These are phyloP conservation scores for Solanum sitiens DNA, from an alignment of 257 asterid genomes.

Conservation along the genomic window DNA sequence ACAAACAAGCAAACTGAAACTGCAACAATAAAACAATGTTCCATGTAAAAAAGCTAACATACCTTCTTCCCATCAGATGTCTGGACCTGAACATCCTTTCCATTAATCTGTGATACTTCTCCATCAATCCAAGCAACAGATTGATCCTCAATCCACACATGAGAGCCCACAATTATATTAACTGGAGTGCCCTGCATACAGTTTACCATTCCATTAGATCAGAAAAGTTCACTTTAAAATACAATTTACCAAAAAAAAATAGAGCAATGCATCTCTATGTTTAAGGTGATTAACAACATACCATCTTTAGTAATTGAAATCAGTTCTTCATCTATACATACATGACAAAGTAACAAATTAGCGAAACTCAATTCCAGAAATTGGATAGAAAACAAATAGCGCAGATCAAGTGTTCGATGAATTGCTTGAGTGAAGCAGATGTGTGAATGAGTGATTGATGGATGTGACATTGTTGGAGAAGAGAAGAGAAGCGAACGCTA, in stretches of 20 bases:
- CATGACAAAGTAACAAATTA: not conserved
- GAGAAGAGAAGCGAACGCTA: not conserved
- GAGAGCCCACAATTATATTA: conserved; percentile 6
- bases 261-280: not conserved
- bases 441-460: not conserved
- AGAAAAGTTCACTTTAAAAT: not conserved
- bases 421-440: not conserved
- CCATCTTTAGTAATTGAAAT: not conserved
- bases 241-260: not conserved
- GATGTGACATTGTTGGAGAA: not conserved
- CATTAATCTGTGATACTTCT: conserved; percentile 3
- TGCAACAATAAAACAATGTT: not conserved
- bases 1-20: not conserved
- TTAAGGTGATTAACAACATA: not conserved
- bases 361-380: not conserved
- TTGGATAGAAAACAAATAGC: not conserved
- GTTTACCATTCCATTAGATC: not conserved
- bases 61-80: conserved; percentile 5
- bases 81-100: not conserved
- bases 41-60: not conserved
- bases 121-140: conserved; percentile 6
- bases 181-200: conserved; percentile 5
- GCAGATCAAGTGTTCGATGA: not conserved
- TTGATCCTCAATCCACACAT: conserved; percentile 3
- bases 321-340: not conserved